Conservation (phyloP, 495 filamentous ascomycete species). For the Staphylotrichum tortipilum region DNA sequence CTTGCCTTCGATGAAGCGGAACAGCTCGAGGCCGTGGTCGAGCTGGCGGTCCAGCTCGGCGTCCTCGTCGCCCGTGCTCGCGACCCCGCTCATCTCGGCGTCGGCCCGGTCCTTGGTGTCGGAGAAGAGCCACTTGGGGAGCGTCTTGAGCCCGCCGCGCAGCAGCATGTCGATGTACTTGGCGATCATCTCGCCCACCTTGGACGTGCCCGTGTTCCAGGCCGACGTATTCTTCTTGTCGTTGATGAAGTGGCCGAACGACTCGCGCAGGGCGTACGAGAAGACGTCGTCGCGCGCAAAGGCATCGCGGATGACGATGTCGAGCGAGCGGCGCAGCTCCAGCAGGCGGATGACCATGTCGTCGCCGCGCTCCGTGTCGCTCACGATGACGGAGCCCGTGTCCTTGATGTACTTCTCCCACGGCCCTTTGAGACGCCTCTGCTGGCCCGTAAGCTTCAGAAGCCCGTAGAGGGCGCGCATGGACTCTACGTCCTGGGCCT, state of each 20-base stretch:
- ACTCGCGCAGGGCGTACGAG: slow-evolving; percentile 66
- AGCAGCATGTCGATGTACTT: slow-evolving; percentile 92
- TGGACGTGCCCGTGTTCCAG: slow-evolving; percentile 75
- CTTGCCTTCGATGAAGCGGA: slow-evolving; percentile 95
- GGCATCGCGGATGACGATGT: slow-evolving; percentile 60
- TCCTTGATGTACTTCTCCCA: slow-evolving; percentile 72
- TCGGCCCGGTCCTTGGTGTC: slow-evolving; percentile 42
- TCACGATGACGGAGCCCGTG: slow-evolving; percentile 69
- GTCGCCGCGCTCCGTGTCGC: slow-evolving; percentile 64
- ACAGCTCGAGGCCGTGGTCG: slow-evolving; percentile 84
- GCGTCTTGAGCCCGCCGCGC: slow-evolving; percentile 73
- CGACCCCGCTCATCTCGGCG: slow-evolving; percentile 46
- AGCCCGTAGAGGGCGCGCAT: slow-evolving; percentile 71
- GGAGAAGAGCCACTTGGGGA: slow-evolving; percentile 50
- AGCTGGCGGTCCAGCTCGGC: slow-evolving; percentile 81
- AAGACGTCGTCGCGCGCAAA: slow-evolving; percentile 69
- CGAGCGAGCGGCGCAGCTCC: slow-evolving; percentile 70
- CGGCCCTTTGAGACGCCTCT: slow-evolving; percentile 53
- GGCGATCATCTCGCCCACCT: slow-evolving; percentile 96
- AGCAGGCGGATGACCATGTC: slow-evolving; percentile 85
- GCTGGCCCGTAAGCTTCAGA: slow-evolving; percentile 55
- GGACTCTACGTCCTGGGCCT: slow-evolving; percentile 53
- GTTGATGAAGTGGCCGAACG: slow-evolving; percentile 88
- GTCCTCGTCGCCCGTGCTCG: slow-evolving; percentile 69
- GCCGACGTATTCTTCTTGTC: slow-evolving; percentile 57